These are phyloP conservation scores for Phyllachora maydis DNA, from an alignment of 2,329 filamentous ascomycete species.

Conservation along the genomic window DNA sequence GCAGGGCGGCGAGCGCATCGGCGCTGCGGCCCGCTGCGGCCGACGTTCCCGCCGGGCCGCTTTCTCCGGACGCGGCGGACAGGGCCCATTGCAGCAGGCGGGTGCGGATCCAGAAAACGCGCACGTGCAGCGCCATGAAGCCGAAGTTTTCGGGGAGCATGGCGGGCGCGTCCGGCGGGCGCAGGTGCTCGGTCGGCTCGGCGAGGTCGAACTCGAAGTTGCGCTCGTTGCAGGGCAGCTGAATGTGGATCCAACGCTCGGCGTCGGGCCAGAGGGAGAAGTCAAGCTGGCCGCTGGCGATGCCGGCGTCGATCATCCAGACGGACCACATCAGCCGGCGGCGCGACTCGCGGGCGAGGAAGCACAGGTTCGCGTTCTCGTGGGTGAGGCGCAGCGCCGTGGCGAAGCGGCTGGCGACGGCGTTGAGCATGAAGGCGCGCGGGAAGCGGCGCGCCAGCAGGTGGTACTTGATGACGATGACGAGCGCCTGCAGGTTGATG, in stretches of 20 bases:
- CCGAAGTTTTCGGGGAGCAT: conserved; percentile 30
- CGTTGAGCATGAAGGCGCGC: conserved; percentile 24
- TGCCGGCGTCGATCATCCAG: conserved; percentile 23
- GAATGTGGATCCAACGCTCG: conserved; percentile 19
- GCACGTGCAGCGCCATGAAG: conserved; percentile 32
- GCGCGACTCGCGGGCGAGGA: conserved; percentile 20
- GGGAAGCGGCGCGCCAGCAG: conserved; percentile 22
- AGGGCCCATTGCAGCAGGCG: conserved; percentile 32
- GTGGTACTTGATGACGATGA: conserved; percentile 24
- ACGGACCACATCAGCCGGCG: conserved; percentile 26
- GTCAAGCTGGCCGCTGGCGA: conserved; percentile 22
- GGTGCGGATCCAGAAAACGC: conserved; percentile 31
- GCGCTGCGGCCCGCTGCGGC: too few relatives aligned
- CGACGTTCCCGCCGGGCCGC: too few relatives aligned
- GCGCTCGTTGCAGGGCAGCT: conserved; percentile 26
- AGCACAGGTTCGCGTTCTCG: conserved; percentile 21
- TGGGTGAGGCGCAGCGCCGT: conserved; percentile 26
- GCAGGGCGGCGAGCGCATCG: conserved; percentile 21
- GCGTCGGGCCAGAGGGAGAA: conserved; percentile 20
- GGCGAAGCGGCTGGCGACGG: conserved; percentile 22
- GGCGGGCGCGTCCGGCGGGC: conserved; percentile 18
- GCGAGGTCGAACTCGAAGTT: conserved; percentile 36
- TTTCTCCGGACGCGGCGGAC: too few relatives aligned
- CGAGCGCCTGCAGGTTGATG: conserved; percentile 27
- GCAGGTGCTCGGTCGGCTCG: conserved; percentile 29